phyloP scores from a whole-genome alignment of 2,329 filamentous ascomycete genomes.

The Cladophialophora carrionii region DNA sequence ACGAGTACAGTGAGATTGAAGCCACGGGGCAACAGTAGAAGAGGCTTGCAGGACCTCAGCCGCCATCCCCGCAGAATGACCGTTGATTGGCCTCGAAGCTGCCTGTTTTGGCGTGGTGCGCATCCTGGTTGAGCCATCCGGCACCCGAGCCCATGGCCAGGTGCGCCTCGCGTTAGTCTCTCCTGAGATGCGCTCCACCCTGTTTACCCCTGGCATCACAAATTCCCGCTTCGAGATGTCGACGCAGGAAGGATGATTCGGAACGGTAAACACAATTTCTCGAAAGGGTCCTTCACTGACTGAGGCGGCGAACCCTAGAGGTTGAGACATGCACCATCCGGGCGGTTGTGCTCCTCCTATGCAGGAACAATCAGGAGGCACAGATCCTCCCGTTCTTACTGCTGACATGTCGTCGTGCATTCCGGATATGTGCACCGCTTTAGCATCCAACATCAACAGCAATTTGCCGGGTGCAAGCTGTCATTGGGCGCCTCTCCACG shows the following conservation, averaged over 20 bases:
- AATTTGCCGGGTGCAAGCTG: constrained; percentile 7
- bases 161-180: constrained; percentile 7
- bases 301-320: neutral
- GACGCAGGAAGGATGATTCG: neutral
- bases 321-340: neutral
- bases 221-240: neutral
- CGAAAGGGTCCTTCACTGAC: neutral
- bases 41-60: constrained; percentile 6
- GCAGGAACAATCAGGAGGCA: constrained; percentile 1
- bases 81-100: constrained; percentile 20
- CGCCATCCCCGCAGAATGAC: neutral
- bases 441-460: constrained; percentile 4
- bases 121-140: constrained; percentile 11
- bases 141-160: constrained; percentile 3
- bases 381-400: neutral
- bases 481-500: constrained; percentile 17
- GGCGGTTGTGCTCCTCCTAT: neutral
- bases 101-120: constrained; percentile 14
- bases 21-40: neutral
- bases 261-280: neutral
- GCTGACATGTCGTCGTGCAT: neutral
- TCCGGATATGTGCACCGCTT: neutral
- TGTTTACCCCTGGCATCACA: neutral
- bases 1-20: constrained; percentile 6
- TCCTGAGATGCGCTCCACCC: constrained; percentile 8